phyloP scores from a whole-genome alignment of 2,329 filamentous ascomycete genomes.

The Penicillium sumatraense region DNA sequence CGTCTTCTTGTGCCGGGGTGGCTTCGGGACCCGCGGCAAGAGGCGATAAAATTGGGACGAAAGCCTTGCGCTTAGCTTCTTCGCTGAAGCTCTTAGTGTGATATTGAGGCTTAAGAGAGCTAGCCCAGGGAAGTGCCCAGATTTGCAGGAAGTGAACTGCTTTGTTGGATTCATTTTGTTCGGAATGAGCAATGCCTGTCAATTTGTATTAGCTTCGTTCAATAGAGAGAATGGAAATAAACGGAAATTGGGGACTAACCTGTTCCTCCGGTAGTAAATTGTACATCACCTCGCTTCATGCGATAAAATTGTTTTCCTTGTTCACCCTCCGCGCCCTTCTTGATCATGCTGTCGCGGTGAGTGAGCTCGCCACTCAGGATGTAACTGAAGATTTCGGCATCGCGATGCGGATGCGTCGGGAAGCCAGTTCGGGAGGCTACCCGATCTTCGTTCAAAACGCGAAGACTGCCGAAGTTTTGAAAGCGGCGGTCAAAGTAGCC shows the following conservation, averaged over 20 bases:
- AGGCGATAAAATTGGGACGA: slow-evolving; percentile 77
- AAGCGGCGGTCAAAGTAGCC: slow-evolving; percentile 69
- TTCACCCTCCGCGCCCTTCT: slow-evolving; percentile 66
- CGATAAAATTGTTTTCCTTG: slow-evolving; percentile 68
- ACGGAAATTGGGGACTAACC: slow-evolving; percentile 47
- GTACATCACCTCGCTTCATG: slow-evolving; percentile 80
- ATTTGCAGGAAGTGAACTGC: slow-evolving; percentile 88
- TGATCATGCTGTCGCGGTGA: slow-evolving; percentile 83
- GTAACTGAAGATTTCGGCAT: slow-evolving; percentile 90
- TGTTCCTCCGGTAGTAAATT: slow-evolving; percentile 87
- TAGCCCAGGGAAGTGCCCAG: slow-evolving; percentile 80
- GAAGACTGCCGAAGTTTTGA: slow-evolving; percentile 73
- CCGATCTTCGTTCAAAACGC: slow-evolving; percentile 88
- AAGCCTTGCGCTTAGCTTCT: slow-evolving; percentile 69
- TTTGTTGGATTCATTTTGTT: slow-evolving; percentile 75
- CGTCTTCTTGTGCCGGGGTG: slow-evolving; percentile 65
- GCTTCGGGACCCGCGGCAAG: slow-evolving; percentile 69
- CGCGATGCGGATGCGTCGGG: slow-evolving; percentile 80
- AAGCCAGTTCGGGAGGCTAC: slow-evolving; percentile 76
- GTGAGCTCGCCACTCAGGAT: slow-evolving; percentile 84
- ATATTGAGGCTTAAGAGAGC: slow-evolving; percentile 73
- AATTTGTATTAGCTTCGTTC: slow-evolving; percentile 4
- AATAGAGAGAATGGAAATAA: background rate
- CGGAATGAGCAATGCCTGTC: slow-evolving; percentile 74
- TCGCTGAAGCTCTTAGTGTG: slow-evolving; percentile 76